Evolutionary conservation across 225 moss, liverwort and hornwort genomes (phyloP).

Genomic region (Thuidium tamariscinum): DNA sequence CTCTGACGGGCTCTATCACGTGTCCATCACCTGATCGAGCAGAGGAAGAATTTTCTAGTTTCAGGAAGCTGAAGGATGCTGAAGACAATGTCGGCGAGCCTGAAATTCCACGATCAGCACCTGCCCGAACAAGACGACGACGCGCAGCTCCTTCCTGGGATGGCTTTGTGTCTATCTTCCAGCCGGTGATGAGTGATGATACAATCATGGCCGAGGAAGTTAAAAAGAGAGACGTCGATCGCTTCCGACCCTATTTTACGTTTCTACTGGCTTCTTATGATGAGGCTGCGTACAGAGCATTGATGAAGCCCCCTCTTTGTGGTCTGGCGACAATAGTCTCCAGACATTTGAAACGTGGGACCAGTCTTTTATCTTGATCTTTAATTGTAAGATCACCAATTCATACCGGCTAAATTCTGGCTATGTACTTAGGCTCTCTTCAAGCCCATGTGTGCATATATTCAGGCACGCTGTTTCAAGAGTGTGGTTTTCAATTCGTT

Average conservation of each 20-base stretch:
- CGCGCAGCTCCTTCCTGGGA: constrained; percentile 49
- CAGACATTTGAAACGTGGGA: constrained; percentile 23
- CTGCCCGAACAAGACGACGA: constrained; percentile 25
- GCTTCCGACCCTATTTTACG: constrained; percentile 49
- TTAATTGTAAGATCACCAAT: neutral
- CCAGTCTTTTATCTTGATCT: neutral
- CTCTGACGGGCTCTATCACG: constrained; percentile 12
- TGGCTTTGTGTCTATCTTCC: constrained; percentile 61
- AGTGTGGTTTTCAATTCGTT: neutral
- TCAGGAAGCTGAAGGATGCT: constrained; percentile 58
- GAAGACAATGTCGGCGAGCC: constrained; percentile 6
- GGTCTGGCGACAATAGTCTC: constrained; percentile 39
- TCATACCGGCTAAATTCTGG: neutral
- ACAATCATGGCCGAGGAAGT: constrained; percentile 13
- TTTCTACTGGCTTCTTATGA: constrained; percentile 56
- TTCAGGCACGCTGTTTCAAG: neutral
- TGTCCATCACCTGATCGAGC: constrained; percentile 31
- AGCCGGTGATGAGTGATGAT: constrained; percentile 36
- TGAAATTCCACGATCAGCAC: constrained; percentile 17
- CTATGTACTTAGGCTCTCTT: neutral
- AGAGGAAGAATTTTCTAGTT: constrained; percentile 43
- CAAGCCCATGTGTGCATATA: constrained; percentile 4
- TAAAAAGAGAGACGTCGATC: constrained; percentile 24
- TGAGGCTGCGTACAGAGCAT: constrained; percentile 61
- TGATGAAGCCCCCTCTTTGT: constrained; percentile 82